phyloP scores from a whole-genome alignment of 1,284 basidiomycete genomes.

The Sporisorium iseilematis-ciliati region DNA sequence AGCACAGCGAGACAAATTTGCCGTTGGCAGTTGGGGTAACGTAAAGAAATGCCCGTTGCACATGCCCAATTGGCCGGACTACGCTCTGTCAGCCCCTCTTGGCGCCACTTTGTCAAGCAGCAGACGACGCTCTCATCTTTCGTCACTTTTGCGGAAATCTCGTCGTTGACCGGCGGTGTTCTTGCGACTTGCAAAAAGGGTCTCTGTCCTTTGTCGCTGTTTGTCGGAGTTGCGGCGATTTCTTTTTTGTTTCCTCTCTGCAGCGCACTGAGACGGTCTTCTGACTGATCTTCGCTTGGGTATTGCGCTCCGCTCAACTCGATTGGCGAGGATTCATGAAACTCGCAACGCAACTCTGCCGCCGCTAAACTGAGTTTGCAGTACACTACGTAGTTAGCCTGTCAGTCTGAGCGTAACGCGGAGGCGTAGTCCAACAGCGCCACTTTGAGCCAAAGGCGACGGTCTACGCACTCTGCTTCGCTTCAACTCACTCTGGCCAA shows the following conservation, averaged over 20 bases:
- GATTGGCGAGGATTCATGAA: background rate
- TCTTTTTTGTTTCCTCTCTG: background rate
- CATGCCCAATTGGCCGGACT: too few species aligned
- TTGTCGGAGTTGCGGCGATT: constrained; percentile 33
- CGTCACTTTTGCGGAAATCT: too few species aligned
- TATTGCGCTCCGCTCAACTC: background rate
- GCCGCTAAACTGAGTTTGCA: background rate
- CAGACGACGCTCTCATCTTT: too few species aligned
- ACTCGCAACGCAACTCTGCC: background rate
- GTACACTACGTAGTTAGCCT: too few species aligned
- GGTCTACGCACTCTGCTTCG: too few species aligned
- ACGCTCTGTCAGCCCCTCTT: background rate
- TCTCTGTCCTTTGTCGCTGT: background rate
- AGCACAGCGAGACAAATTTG: background rate
- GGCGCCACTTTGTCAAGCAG: background rate
- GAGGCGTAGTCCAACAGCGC: too few species aligned
- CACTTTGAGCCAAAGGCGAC: too few species aligned
- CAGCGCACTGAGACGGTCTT: background rate
- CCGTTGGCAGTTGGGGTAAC: background rate
- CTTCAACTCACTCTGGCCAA: too few species aligned
- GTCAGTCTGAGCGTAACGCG: too few species aligned
- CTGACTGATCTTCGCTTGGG: constrained; percentile 3
- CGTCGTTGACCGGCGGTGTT: too few species aligned
- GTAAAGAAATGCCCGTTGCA: background rate
- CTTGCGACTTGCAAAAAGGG: background rate